phyloP scores from a whole-genome alignment of 1,284 basidiomycete genomes.

The Cystobasidiaceae sp. region DNA sequence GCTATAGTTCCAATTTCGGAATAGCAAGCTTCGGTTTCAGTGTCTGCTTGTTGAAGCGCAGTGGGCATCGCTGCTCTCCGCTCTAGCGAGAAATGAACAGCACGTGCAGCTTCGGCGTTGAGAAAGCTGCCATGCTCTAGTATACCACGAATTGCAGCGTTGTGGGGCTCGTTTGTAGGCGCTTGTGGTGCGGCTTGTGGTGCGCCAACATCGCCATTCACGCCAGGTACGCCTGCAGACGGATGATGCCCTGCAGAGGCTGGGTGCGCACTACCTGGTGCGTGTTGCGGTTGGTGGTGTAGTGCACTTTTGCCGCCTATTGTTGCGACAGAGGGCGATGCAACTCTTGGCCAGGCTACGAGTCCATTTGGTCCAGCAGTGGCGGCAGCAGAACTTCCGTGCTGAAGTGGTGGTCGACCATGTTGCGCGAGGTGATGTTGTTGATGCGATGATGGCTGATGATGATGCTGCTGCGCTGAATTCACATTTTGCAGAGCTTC shows the following conservation, averaged over 20 bases:
- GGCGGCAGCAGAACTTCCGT: background rate
- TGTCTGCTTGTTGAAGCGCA: slow-evolving; percentile 14
- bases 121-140: slow-evolving; percentile 8
- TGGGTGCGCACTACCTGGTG: background rate
- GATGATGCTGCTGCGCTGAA: background rate
- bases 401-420: background rate
- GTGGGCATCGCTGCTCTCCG: slow-evolving; percentile 8
- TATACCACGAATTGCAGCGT: background rate
- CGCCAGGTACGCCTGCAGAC: background rate
- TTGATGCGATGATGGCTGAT: background rate
- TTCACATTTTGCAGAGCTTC: background rate
- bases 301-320: no score
- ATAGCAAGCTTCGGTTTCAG: slow-evolving; percentile 17
- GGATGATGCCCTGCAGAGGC: background rate
- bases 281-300: background rate
- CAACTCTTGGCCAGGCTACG: no score
- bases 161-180: slow-evolving; percentile 7
- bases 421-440: background rate
- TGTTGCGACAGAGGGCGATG: no score
- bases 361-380: no score
- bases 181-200: background rate
- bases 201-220: background rate
- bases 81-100: background rate
- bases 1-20: slow-evolving; percentile 30
- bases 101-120: slow-evolving; percentile 21